phyloP scores from a whole-genome alignment of 192 early-diverging fungal genomes.

The Backusella tarrabulga region DNA sequence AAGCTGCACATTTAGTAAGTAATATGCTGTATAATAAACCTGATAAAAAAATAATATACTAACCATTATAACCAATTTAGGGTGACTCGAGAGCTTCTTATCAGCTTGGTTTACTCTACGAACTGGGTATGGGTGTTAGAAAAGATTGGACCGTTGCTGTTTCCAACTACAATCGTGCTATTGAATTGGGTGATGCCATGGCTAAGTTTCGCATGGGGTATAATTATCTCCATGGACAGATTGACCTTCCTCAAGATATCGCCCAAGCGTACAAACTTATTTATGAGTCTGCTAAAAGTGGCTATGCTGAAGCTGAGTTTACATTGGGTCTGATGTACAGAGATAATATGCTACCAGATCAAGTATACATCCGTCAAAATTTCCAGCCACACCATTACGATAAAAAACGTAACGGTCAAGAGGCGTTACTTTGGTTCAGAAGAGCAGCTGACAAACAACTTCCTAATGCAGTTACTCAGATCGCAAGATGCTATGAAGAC shows the following conservation, averaged over 20 bases:
- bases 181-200: not conserved
- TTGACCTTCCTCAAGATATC: slow-evolving; percentile 10
- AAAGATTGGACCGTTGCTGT: slow-evolving; percentile 24
- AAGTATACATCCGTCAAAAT: slow-evolving; percentile 3
- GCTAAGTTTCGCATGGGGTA: not conserved
- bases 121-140: slow-evolving; percentile 27
- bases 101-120: slow-evolving; percentile 34
- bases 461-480: slow-evolving; percentile 20
- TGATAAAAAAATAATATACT: not conserved
- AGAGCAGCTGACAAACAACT: slow-evolving; percentile 34
- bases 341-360: not conserved
- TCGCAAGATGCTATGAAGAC: slow-evolving; percentile 38
- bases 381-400: not conserved
- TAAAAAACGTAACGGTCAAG: slow-evolving; percentile 8
- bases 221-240: not conserved
- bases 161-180: slow-evolving; percentile 23
- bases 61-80: slow-evolving; percentile 8
- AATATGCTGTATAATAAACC: not conserved
- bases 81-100: slow-evolving; percentile 22
- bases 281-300: slow-evolving; percentile 17
- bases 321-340: slow-evolving; percentile 35
- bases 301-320: slow-evolving; percentile 25
- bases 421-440: slow-evolving; percentile 38
- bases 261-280: slow-evolving; percentile 19
- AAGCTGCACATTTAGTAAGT: slow-evolving; percentile 31